These are phyloP conservation scores for Adansonia grandidieri DNA, from an alignment of 441 rosid genomes.

Conservation along the genomic window DNA sequence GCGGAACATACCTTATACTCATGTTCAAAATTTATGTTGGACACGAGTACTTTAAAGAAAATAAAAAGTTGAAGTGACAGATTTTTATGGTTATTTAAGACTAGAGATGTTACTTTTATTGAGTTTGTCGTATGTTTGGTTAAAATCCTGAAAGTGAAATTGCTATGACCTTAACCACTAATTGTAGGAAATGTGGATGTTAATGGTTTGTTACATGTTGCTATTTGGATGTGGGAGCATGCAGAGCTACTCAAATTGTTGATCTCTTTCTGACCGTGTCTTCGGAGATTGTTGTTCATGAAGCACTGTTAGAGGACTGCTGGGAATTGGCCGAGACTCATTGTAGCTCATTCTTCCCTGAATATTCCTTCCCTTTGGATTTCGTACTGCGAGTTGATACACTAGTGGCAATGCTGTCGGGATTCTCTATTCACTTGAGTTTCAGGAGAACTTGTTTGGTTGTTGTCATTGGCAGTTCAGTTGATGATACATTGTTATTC, in stretches of 20 bases:
- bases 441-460: conserved; percentile 77
- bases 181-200: background rate
- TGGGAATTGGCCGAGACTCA: conserved; percentile 99
- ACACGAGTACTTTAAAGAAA: too few relatives aligned
- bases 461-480: conserved; percentile 70
- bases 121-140: background rate
- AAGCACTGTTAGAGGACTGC: conserved; percentile 86
- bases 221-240: conserved; percentile 46
- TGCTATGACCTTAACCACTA: background rate
- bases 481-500: conserved; percentile 45
- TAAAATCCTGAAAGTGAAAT: background rate
- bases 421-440: conserved; percentile 70
- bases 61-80: too few relatives aligned
- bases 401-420: conserved; percentile 70
- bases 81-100: background rate
- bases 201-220: background rate
- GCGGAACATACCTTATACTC: too few relatives aligned
- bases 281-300: conserved; percentile 79
- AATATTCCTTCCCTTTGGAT: conserved; percentile 79
- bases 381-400: conserved; percentile 77
- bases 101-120: background rate
- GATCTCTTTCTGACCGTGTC: conserved; percentile 72
- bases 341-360: conserved; percentile 86
- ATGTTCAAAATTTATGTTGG: too few relatives aligned
- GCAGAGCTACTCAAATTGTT: conserved; percentile 80